Evolutionary conservation across 2,329 filamentous ascomycete species (phyloP), one percentile per base, ranked within the genome.

Genomic region (Phaeosphaeria sp.): DNA sequence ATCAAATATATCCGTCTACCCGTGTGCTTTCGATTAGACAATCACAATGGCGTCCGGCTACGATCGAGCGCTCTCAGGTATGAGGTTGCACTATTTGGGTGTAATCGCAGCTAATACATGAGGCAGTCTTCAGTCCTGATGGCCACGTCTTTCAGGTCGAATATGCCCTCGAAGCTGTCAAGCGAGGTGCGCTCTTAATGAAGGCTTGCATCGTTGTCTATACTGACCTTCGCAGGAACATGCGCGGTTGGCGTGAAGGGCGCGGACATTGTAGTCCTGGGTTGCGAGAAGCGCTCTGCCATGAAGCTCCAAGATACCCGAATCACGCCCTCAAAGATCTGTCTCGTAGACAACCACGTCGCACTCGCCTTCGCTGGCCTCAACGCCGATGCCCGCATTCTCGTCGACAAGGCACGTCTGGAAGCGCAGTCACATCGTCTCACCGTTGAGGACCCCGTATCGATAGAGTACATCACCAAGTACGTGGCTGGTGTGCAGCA

Each of bases 121-220:
- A 6, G 76, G 65, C 72, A 96, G 93, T 97, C 78, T 97, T 97
- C 76, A 98, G 94, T 87, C 95, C 95, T 75, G 95, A 99, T 82
- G 95, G 95, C 81, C 95, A 99, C 84, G 95, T 99, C 74, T 99
- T 99, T 83, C 95, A 99, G 82, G 95, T 99, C 75, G 95, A 99
- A 86, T 99, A 99, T 87, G 95, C 95, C 55, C 91, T 96, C 69
- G 95, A 99, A 83, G 95, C 95, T 68, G 95, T 99, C 69, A 99
- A 99, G 86, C 84, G 95, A 92, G 95, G 94, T 95, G 82, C 27
- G 66, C n/a, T 15, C 20, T 17, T 25, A 15, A 9, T 18, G 21
- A 36, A n/a, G n/a, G n/a, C n/a, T n/a, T n/a, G n/a, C n/a, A n/a
- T n/a, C n/a, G n/a, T n/a, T n/a, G n/a, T 3, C 13, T 2, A 48